These are phyloP conservation scores for Suhomyces faveliae DNA, from an alignment of 805 yeast genomes.

Conservation along the genomic window DNA sequence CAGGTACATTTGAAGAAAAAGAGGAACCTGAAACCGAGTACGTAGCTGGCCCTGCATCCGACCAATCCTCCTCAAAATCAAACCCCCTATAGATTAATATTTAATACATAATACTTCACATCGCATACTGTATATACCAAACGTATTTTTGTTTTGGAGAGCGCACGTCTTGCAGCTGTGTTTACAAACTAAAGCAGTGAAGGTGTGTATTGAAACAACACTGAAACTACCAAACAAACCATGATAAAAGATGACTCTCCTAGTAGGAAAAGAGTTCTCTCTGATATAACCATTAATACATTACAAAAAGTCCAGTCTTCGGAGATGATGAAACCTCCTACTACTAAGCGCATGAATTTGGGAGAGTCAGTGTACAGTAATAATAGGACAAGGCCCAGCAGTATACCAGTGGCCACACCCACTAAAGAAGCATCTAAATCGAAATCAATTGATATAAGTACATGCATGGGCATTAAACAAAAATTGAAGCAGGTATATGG, in stretches of 20 bases:
- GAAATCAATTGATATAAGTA: slow-evolving; percentile 4
- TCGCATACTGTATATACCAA: neutral
- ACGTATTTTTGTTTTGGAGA: neutral
- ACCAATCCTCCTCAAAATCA: neutral
- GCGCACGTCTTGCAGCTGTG: neutral
- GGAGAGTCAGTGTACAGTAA: slow-evolving; percentile 6
- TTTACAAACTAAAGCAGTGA: neutral
- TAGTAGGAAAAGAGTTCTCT: slow-evolving; percentile 1
- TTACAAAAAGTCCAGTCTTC: neutral
- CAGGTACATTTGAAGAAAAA: slow-evolving; percentile 8
- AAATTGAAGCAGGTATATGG: slow-evolving; percentile 5
- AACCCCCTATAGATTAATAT: neutral
- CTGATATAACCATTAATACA: slow-evolving; percentile 2
- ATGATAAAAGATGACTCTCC: neutral
- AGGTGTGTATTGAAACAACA: neutral
- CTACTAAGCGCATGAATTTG: slow-evolving; percentile 5
- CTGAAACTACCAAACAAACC: neutral
- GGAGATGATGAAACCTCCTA: slow-evolving; percentile 2
- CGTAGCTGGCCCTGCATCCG: neutral
- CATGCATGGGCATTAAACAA: slow-evolving; percentile 7
- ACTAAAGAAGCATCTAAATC: neutral
- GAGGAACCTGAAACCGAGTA: neutral
- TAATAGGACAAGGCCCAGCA: slow-evolving; percentile 7
- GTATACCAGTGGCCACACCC: slow-evolving; percentile 3
- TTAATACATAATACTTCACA: too few species aligned